These are phyloP conservation scores for Entrophospora sp. DNA, from an alignment of 192 early-diverging fungal genomes.

Conservation along the genomic window DNA sequence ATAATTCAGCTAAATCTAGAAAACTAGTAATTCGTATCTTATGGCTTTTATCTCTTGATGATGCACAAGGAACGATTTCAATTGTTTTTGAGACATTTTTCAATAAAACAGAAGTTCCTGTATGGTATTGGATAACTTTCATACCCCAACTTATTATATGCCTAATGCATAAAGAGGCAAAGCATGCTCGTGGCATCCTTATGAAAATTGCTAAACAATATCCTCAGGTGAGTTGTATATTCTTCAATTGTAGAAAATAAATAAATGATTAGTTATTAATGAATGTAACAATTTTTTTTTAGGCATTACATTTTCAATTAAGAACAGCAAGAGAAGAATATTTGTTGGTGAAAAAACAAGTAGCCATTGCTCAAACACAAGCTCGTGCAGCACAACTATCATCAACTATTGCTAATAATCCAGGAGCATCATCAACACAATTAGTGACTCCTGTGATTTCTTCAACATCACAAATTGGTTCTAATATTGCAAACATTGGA, in stretches of 20 bases:
- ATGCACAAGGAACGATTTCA: conserved; percentile 60
- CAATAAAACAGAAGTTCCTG: conserved; percentile 73
- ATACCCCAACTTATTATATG: conserved; percentile 89
- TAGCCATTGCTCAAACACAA: conserved; percentile 13
- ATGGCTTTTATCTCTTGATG: conserved; percentile 89
- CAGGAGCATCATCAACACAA: conserved; percentile 20
- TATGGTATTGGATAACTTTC: conserved; percentile 98
- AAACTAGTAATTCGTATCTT: conserved; percentile 89
- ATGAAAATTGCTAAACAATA: conserved; percentile 91
- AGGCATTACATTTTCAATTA: conserved; percentile 92
- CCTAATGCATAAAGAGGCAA: conserved; percentile 72
- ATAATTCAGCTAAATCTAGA: conserved; percentile 76
- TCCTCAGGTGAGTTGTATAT: conserved; percentile 56
- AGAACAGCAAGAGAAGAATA: conserved; percentile 89
- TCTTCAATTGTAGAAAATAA: background rate
- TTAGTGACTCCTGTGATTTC: background rate
- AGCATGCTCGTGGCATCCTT: conserved; percentile 73
- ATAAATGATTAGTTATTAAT: background rate
- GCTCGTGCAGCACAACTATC: background rate
- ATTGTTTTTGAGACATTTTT: conserved; percentile 74
- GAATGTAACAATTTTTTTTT: too few species aligned
- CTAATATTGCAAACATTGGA: too few species aligned
- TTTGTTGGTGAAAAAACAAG: conserved; percentile 49
- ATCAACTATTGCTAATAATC: conserved; percentile 14
- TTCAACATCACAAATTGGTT: too few species aligned